A percentile compares a stretch with the other conserved stretches of the same genome.
phyloP scores from a whole-genome alignment of 2,329 filamentous ascomycete genomes.

The Colletotrichum sp. region DNA sequence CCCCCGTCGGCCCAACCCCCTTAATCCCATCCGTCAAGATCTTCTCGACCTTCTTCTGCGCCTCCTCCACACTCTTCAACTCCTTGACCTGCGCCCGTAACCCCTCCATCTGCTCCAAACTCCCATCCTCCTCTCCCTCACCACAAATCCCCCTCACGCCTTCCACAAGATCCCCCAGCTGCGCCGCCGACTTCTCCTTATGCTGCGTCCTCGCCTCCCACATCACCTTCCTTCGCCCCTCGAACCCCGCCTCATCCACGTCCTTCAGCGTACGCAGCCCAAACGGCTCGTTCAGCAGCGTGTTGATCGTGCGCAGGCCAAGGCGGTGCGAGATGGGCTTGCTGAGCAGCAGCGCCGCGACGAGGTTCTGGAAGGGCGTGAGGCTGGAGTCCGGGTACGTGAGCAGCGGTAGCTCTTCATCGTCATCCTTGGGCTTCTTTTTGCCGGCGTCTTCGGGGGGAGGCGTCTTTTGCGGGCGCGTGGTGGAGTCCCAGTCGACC shows the following conservation, averaged over 20 bases:
- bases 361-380: slow-evolving; percentile 47
- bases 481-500: neutral
- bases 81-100: neutral
- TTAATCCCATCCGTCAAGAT: neutral
- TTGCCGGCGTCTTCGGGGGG: neutral
- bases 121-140: neutral
- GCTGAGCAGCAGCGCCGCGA: slow-evolving; percentile 46
- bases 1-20: neutral
- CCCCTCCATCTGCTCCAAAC: neutral
- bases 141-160: neutral
- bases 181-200: slow-evolving; percentile 47
- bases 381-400: slow-evolving; percentile 23
- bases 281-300: slow-evolving; percentile 48
- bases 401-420: neutral
- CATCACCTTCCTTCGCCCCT: slow-evolving; percentile 41
- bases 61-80: neutral
- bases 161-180: slow-evolving; percentile 30
- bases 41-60: neutral
- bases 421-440: neutral
- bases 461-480: neutral
- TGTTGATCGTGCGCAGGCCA: slow-evolving; percentile 46
- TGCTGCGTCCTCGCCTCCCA: slow-evolving; percentile 47
- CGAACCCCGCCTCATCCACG: slow-evolving; percentile 37
- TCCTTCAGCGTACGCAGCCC: slow-evolving; percentile 11
- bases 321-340: slow-evolving; percentile 48